These are phyloP conservation scores for Phytophthora macrochlamydospora DNA, from an alignment of 352 stramenopile genomes.

Conservation along the genomic window DNA sequence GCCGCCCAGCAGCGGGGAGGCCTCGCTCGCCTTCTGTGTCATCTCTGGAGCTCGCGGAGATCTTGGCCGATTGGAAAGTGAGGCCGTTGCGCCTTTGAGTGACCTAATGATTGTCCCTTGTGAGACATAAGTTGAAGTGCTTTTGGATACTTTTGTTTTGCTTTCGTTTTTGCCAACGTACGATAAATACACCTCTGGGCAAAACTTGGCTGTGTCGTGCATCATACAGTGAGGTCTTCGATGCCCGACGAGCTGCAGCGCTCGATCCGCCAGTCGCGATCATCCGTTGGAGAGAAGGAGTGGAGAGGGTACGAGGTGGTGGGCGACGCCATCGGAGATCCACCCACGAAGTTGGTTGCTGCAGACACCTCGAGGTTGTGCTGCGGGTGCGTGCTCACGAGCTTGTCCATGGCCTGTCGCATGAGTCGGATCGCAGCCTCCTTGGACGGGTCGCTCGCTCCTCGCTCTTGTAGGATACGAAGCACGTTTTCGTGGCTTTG, in stretches of 20 bases:
- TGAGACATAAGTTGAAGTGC: neutral
- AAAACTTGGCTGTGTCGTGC: neutral
- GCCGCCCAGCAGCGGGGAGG: slow-evolving; percentile 45
- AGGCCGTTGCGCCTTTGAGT: neutral
- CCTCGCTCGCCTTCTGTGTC: slow-evolving; percentile 29
- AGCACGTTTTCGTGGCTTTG: slow-evolving; percentile 85
- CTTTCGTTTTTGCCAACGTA: neutral
- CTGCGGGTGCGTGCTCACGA: slow-evolving; percentile 74
- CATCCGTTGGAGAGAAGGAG: slow-evolving; percentile 28
- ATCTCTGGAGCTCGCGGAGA: neutral
- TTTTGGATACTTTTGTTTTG: neutral
- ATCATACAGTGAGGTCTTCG: slow-evolving; percentile 58
- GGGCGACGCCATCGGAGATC: slow-evolving; percentile 15
- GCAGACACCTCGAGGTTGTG: slow-evolving; percentile 73
- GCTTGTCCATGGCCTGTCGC: slow-evolving; percentile 76
- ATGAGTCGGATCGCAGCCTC: slow-evolving; percentile 67
- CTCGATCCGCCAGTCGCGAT: slow-evolving; percentile 36
- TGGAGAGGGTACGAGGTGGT: slow-evolving; percentile 14
- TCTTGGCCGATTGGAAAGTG: slow-evolving; percentile 15
- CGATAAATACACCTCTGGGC: neutral
- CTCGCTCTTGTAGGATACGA: slow-evolving; percentile 73
- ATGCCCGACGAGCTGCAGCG: slow-evolving; percentile 51
- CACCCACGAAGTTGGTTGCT: slow-evolving; percentile 5
- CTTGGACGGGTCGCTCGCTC: slow-evolving; percentile 60
- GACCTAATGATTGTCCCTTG: neutral